phyloP scores from a whole-genome alignment of 1,284 basidiomycete species.

The Coriolopsis trogii region DNA sequence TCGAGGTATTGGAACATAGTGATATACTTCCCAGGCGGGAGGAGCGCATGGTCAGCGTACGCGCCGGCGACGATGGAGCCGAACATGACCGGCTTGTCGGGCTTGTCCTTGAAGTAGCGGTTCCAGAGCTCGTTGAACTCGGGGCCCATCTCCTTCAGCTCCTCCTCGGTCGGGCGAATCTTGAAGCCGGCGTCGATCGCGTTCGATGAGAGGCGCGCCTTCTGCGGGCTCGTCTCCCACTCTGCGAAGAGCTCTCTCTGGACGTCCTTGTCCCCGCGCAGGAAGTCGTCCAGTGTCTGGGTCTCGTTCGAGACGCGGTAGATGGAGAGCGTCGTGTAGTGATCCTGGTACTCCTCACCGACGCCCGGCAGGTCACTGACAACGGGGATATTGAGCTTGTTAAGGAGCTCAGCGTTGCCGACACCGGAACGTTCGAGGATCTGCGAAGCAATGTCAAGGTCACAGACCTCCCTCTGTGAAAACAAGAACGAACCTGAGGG shows the following conservation, averaged over 20 bases:
- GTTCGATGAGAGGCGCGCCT: slow-evolving; percentile 68
- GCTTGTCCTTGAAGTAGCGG: slow-evolving; percentile 74
- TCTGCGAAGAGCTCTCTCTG: slow-evolving; percentile 64
- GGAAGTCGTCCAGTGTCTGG: slow-evolving; percentile 66
- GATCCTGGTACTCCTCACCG: slow-evolving; percentile 74
- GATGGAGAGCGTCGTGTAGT: slow-evolving; percentile 70
- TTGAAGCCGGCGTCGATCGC: slow-evolving; percentile 77
- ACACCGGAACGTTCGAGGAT: slow-evolving; percentile 75
- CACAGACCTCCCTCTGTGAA: too few relatives aligned
- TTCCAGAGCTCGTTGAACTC: slow-evolving; percentile 72
- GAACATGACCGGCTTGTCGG: slow-evolving; percentile 78
- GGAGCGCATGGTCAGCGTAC: slow-evolving; percentile 68
- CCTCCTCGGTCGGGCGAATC: slow-evolving; percentile 69
- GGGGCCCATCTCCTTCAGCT: slow-evolving; percentile 76
- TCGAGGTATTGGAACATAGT: slow-evolving; percentile 78
- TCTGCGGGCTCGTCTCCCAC: slow-evolving; percentile 72
- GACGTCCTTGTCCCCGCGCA: slow-evolving; percentile 62
- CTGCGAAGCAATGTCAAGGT: slow-evolving; percentile 30
- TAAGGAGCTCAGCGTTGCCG: slow-evolving; percentile 55
- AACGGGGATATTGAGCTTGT: slow-evolving; percentile 59
- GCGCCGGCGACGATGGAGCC: slow-evolving; percentile 68
- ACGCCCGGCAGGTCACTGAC: slow-evolving; percentile 74
- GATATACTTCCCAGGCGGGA: slow-evolving; percentile 72
- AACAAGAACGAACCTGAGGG: too few relatives aligned
- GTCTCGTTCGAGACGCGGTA: slow-evolving; percentile 71